Percentiles rank a stretch among this genome's conserved stretches.
Conservation (phyloP, 2,329 filamentous ascomycete species). For the Botryotinia globosa region DNA sequence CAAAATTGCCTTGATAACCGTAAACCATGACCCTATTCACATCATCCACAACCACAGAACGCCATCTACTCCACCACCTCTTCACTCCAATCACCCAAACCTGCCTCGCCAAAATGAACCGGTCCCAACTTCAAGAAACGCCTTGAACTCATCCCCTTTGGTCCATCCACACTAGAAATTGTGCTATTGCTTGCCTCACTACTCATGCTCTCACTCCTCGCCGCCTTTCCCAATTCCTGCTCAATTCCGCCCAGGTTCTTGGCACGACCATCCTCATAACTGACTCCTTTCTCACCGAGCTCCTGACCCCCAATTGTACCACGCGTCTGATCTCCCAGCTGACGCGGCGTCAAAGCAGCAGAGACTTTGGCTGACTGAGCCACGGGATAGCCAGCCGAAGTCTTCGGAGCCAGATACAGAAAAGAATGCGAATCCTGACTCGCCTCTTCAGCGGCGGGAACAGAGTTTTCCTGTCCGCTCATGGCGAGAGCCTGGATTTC, state of each 20-base stretch:
- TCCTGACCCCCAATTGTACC: conserved; percentile 4
- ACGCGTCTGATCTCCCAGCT: conserved; percentile 19
- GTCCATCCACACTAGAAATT: conserved; percentile 7
- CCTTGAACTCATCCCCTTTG: conserved; percentile 17
- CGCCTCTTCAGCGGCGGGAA: conserved; percentile 26
- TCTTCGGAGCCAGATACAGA: conserved; percentile 34
- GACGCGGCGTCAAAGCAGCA: conserved; percentile 15
- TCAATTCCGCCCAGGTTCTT: background rate
- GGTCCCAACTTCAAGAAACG: conserved; percentile 35
- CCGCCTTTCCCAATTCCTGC: background rate
- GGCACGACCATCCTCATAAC: conserved; percentile 14
- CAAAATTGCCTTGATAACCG: background rate
- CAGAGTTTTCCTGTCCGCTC: conserved; percentile 25
- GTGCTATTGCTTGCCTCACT: conserved; percentile 9
- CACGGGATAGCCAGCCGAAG: conserved; percentile 32
- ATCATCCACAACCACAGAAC: background rate
- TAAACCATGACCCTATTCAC: background rate
- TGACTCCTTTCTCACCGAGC: conserved; percentile 25
- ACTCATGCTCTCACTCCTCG: conserved; percentile 18
- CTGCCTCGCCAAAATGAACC: conserved; percentile 32
- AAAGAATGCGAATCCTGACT: conserved; percentile 25
- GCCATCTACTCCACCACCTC: conserved; percentile 19
- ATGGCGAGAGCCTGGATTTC: conserved; percentile 21
- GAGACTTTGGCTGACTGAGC: background rate
- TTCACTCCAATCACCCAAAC: conserved; percentile 36